Percentiles rank a stretch among this genome's conserved stretches.
Evolutionary conservation across 2,329 filamentous ascomycete species (phyloP).

Genomic region (Torrubiellomyces zombiae): DNA sequence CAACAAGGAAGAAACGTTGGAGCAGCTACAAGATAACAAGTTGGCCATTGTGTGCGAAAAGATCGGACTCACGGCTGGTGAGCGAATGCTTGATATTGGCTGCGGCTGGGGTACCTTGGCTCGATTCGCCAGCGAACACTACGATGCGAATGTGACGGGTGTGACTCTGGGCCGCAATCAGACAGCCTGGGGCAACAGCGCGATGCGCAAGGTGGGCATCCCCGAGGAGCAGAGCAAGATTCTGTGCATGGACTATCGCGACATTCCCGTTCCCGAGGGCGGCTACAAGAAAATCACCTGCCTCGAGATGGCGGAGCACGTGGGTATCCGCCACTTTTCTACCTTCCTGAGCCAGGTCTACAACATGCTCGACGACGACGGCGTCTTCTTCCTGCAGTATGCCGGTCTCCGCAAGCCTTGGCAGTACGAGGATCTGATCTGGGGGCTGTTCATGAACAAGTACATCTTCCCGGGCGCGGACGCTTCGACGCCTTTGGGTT

Average conservation of each 20-base stretch:
- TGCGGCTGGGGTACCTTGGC: slow-evolving; percentile 96
- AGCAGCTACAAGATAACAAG: slow-evolving; percentile 97
- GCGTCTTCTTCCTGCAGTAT: slow-evolving; percentile 89
- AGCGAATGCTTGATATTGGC: slow-evolving; percentile 81
- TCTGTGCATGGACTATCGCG: slow-evolving; percentile 93
- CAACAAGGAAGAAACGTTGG: slow-evolving; percentile 73
- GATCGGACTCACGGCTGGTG: slow-evolving; percentile 66
- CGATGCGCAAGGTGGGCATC: slow-evolving; percentile 66
- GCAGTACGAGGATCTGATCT: slow-evolving; percentile 96
- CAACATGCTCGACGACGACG: slow-evolving; percentile 93
- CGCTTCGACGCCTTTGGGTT: slow-evolving; percentile 82
- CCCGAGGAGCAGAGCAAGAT: slow-evolving; percentile 80
- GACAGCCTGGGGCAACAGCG: slow-evolving; percentile 90
- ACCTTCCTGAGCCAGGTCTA: slow-evolving; percentile 73
- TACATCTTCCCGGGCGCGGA: slow-evolving; percentile 97
- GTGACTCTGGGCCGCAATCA: slow-evolving; percentile 92
- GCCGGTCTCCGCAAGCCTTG: slow-evolving; percentile 85
- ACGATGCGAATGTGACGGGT: slow-evolving; percentile 71
- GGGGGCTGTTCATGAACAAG: slow-evolving; percentile 99
- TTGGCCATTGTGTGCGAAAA: slow-evolving; percentile 90
- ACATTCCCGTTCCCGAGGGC: slow-evolving; percentile 58
- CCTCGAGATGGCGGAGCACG: slow-evolving; percentile 97
- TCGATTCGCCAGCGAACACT: slow-evolving; percentile 84
- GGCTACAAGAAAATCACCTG: slow-evolving; percentile 88
- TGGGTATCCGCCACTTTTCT: slow-evolving; percentile 78